These are phyloP conservation scores for Candida sp. DNA, from an alignment of 1,139 yeast species.

Conservation along the genomic window DNA sequence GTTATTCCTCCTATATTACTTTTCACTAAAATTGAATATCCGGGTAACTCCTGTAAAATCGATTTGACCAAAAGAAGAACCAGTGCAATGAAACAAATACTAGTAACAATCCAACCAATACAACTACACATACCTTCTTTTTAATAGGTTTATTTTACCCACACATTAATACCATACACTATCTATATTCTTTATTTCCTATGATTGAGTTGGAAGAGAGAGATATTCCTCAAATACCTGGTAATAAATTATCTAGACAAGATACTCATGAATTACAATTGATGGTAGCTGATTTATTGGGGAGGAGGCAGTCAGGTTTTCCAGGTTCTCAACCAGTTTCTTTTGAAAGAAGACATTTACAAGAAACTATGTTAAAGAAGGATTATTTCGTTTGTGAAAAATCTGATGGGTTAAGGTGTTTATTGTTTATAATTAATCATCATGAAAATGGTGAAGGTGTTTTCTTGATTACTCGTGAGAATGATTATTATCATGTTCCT, in stretches of 20 bases:
- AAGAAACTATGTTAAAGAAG: slow-evolving; percentile 52
- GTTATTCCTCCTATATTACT: too few relatives aligned
- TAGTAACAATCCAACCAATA: too few relatives aligned
- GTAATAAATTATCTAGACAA: slow-evolving; percentile 67
- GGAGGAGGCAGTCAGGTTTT: slow-evolving; percentile 49
- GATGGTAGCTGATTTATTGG: slow-evolving; percentile 68
- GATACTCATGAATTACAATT: slow-evolving; percentile 66
- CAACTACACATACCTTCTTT: too few relatives aligned
- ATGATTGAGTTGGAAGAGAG: slow-evolving; percentile 49
- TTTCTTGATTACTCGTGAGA: slow-evolving; percentile 76
- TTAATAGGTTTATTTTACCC: too few relatives aligned
- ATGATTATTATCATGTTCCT: slow-evolving; percentile 78
- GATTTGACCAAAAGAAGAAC: too few relatives aligned
- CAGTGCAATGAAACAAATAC: too few relatives aligned
- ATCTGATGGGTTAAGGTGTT: slow-evolving; percentile 87
- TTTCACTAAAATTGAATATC: background rate
- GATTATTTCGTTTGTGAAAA: slow-evolving; percentile 92
- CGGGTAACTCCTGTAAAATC: background rate
- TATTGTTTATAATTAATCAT: slow-evolving; percentile 65
- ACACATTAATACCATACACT: too few relatives aligned
- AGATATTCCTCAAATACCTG: slow-evolving; percentile 82
- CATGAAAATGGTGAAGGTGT: slow-evolving; percentile 75
- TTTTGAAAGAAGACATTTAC: slow-evolving; percentile 72
- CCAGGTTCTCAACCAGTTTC: slow-evolving; percentile 98
- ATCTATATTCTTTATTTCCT: too few relatives aligned